A percentile compares a stretch with the other conserved stretches of the same genome.
phyloP scores from a whole-genome alignment of 441 rosid genomes.

The Mallotus repandus region DNA sequence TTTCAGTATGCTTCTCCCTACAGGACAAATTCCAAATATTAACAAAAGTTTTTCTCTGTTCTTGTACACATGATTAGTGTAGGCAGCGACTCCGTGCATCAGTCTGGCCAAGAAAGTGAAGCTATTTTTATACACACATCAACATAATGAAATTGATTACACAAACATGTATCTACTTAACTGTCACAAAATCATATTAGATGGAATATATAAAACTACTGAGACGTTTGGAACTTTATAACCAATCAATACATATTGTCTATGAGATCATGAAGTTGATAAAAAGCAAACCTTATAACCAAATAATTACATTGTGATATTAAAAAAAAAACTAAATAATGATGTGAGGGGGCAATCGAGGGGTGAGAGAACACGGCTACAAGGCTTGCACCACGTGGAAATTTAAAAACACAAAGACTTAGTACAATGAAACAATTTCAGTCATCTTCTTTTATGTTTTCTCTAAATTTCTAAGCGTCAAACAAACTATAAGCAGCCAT shows the following conservation, averaged over 20 bases:
- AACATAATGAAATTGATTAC: neutral
- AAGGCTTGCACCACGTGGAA: neutral
- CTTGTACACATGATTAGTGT: neutral
- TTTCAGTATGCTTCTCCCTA: conserved; percentile 81
- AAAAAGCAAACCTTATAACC: neutral
- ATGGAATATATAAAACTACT: neutral
- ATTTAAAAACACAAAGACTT: neutral
- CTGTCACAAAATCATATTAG: neutral
- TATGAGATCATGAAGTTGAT: neutral
- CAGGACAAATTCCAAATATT: conserved; percentile 3
- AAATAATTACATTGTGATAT: neutral
- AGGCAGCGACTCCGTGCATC: conserved; percentile 2
- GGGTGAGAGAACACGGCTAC: too few species aligned
- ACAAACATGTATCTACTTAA: neutral
- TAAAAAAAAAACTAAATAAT: neutral
- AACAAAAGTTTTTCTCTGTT: neutral
- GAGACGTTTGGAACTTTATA: neutral
- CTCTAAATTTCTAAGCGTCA: neutral
- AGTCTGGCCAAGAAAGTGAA: neutral
- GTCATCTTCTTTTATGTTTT: neutral
- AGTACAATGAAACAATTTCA: neutral
- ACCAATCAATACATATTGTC: neutral
- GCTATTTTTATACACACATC: neutral
- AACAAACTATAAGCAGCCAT: neutral
- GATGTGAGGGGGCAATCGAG: neutral